Evolutionary conservation across 164 flowering plant genomes (phyloP), one percentile per base, ranked within the genome.

Genomic region (Magnolia changhungtana): DNA sequence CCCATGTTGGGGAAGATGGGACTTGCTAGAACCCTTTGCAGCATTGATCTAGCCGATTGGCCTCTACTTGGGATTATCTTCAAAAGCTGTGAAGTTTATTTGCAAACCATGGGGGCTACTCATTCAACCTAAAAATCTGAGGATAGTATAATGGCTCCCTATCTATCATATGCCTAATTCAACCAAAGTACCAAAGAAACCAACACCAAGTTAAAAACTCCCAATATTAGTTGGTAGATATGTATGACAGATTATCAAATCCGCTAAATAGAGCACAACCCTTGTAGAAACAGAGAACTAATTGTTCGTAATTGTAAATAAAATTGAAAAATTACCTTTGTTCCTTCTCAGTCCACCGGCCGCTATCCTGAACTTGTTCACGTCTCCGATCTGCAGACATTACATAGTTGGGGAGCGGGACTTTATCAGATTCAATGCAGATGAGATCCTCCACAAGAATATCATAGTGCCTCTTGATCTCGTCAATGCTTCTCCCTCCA

Each of bases 391-490:
- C 58, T 70, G 10, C 58, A 14, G 63, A 55, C n/a, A 13, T 55
- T 19, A 72, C 74, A 72, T 72, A 72, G 21, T 72, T 18, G 29
- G 74, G 74, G 51, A 55, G 63, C 5, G 63, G 64, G 45, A 72
- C 37, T 20, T 78, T 52, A 37, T 90, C 91, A 21, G 90, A 85
- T 73, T 90, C 90, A 65, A 90, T 90, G 11, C 75, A 78, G 71
- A 76, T 72, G 85, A 90, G 76, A 82, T 89, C 94, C 80, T 87
- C 85, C 79, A 89, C 72, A 71, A 90, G 91, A 23, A 83, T 71
- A 67, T 76, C 86, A 74, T 88, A 90, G 68, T 90, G 94, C 68
- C 84, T 83, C 82, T 85, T 74, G n/a, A 90, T 89, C 64, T 90
- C 90, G 72, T 84, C 87, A 7, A 82, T 81, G 75, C 87, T 91